Base-by-base conservation (phyloP, 768 basidiomycete genomes). In the Lactifluus rugatus region DNA sequence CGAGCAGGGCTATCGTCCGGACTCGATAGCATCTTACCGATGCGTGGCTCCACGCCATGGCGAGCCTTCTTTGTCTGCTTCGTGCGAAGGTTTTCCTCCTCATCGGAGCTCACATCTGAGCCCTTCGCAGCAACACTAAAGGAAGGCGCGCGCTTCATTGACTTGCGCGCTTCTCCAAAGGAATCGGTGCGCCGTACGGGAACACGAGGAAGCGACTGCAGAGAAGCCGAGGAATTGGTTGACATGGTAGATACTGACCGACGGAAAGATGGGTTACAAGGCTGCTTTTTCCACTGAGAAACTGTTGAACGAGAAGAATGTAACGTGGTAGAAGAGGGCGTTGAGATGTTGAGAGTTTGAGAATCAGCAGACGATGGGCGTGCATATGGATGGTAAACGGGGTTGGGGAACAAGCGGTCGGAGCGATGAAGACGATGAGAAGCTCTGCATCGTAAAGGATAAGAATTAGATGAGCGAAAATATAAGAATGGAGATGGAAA, bases 361-460 rank as follows among this genome's bases (percentile, higher is more conserved):
- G 73, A 42, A 66, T 76, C 71, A 82, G 84, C 3, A 79, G 84
- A 67, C 81, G 83, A 66, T 78, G 83, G 57, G 67, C 63, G 21
- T 73, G 70, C 57, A 72, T 80, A 62, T 73, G 68, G 64, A 83
- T 75, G 48, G 74, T 70, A 62, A 77, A 81, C 59, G 83, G 85
- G 52, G 81, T 75, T 64, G 76, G 80, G 85, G 48, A 88, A 77
- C 56, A 84, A 37, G 34, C 60, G 62, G 36, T 62, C 63, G 81
- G 65, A 88, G 67, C 52, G 55, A 57, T 36, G 61, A 44, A 66
- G 64, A 64, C 62, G 56, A 52, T 46, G 55, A 60, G 59, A 49
- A 62, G 62, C 51, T 21, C 45, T 62, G 52, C 39, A 44, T 48
- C 8, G 56, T 47, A 60, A 52, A 59, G 53, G 49, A 39, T 3